Evolutionary conservation across 441 rosid genomes (phyloP).

Genomic region (Sinapis alba): DNA sequence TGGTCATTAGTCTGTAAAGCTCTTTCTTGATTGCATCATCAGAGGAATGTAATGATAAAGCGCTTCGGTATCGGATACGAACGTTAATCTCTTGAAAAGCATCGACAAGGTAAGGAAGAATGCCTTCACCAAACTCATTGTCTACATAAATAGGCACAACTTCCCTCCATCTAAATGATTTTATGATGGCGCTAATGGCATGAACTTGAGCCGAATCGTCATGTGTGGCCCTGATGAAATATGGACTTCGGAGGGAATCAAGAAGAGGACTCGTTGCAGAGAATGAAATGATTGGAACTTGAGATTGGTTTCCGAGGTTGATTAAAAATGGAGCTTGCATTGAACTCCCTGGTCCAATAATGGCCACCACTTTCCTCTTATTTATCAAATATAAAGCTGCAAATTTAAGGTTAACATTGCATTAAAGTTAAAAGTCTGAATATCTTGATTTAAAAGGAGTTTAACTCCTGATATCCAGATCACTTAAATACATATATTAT

Average conservation of each 20-base stretch:
- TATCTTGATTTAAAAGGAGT: too few species aligned
- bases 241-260: conserved; percentile 46
- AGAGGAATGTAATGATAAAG: conserved; percentile 40
- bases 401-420: background rate
- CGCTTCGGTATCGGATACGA: conserved; percentile 47
- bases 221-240: conserved; percentile 53
- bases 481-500: too few species aligned
- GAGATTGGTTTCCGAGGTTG: conserved; percentile 54
- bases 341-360: conserved; percentile 58
- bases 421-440: too few species aligned
- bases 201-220: conserved; percentile 53
- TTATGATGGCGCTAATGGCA: conserved; percentile 53
- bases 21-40: conserved; percentile 53
- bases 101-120: conserved; percentile 52
- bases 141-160: conserved; percentile 57
- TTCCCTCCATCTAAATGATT: conserved; percentile 62
- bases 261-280: conserved; percentile 66
- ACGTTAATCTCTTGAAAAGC: conserved; percentile 50
- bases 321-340: conserved; percentile 57
- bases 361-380: conserved; percentile 57
- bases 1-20: conserved; percentile 57
- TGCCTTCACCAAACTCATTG: conserved; percentile 54
- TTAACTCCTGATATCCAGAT: too few species aligned
- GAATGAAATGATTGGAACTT: conserved; percentile 71
- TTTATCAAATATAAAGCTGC: conserved; percentile 71